Evolutionary conservation across 306 rosid species (phyloP).

Genomic region (Amphicarpaea edgeworthii): DNA sequence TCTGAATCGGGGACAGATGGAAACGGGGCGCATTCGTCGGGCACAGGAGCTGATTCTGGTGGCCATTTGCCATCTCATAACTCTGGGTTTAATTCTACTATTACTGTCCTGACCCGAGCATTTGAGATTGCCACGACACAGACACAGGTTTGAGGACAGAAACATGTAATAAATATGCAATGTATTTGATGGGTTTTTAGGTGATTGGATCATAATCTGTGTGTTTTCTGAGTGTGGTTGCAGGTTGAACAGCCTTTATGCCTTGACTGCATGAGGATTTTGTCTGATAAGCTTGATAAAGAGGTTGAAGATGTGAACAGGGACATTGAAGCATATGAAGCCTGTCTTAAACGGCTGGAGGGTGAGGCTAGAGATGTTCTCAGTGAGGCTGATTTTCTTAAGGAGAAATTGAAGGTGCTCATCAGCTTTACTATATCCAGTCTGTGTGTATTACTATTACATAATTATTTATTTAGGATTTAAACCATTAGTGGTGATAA

Average conservation of each 20-base stretch:
- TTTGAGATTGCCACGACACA: conserved; percentile 95
- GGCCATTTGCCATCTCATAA: conserved; percentile 74
- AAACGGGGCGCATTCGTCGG: conserved; percentile 62
- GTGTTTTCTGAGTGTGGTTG: conserved; percentile 39
- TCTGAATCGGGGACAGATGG: conserved; percentile 85
- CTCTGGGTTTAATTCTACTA: conserved; percentile 81
- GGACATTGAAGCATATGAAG: conserved; percentile 90
- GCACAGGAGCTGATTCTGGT: conserved; percentile 62
- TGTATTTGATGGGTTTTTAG: conserved; percentile 21
- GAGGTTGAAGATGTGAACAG: conserved; percentile 92
- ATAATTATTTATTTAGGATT: conserved; percentile 21
- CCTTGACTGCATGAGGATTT: conserved; percentile 94
- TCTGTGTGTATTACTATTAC: conserved; percentile 39
- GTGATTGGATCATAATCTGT: not conserved
- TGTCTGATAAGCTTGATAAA: conserved; percentile 93
- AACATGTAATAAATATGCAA: not conserved
- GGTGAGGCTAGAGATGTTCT: conserved; percentile 84
- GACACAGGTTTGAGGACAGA: conserved; percentile 71
- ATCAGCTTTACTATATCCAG: conserved; percentile 33
- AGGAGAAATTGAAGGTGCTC: conserved; percentile 88
- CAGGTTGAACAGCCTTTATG: conserved; percentile 98
- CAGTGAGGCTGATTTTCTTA: conserved; percentile 92
- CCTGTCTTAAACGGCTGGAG: conserved; percentile 88
- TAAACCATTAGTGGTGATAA: conserved; percentile 1
- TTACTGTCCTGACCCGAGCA: conserved; percentile 79